Conservation (phyloP, 768 basidiomycete species). For the Pisolithus sp. region DNA sequence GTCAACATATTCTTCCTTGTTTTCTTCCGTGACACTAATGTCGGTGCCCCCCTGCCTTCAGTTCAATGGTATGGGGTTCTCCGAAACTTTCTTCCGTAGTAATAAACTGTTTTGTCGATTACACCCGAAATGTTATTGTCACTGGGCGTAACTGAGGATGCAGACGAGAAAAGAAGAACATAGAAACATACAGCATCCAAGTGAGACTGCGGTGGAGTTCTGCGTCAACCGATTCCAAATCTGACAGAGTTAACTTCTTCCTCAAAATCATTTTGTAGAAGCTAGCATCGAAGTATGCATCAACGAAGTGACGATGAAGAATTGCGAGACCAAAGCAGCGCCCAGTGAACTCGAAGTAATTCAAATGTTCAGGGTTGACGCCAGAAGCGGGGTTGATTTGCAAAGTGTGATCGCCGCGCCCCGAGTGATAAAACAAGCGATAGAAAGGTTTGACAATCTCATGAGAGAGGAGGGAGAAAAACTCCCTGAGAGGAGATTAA, state of each 20-base stretch:
- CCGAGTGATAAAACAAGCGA: conserved; percentile 98
- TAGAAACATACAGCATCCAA: conserved; percentile 95
- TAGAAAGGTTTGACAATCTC: conserved; percentile 99
- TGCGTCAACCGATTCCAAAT: conserved; percentile 94
- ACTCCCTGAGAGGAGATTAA: conserved; percentile 60
- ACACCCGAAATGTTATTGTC: conserved; percentile 98
- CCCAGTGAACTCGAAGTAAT: conserved; percentile 99
- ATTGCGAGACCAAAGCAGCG: conserved; percentile 92
- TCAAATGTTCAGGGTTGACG: conserved; percentile 97
- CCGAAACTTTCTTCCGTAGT: conserved; percentile 98
- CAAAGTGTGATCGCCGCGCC: conserved; percentile 98
- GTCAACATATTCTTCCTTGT: conserved; percentile 98
- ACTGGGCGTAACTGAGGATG: conserved; percentile 33
- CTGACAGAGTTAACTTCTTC: conserved; percentile 90
- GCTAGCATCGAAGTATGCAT: conserved; percentile 98
- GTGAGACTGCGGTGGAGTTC: conserved; percentile 92
- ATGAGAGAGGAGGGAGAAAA: conserved; percentile 98
- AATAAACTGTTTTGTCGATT: conserved; percentile 95
- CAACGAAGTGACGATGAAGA: conserved; percentile 98
- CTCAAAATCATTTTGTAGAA: conserved; percentile 99
- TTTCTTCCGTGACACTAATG: conserved; percentile 86
- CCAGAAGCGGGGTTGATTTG: conserved; percentile 98
- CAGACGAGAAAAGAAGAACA: neutral
- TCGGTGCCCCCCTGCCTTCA: conserved; percentile 86
- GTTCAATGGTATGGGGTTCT: conserved; percentile 94